Percentiles rank a stretch among this genome's conserved stretches.
These are phyloP conservation scores for Diaporthe velutina DNA, from an alignment of 2,329 filamentous ascomycete species.

Conservation along the genomic window DNA sequence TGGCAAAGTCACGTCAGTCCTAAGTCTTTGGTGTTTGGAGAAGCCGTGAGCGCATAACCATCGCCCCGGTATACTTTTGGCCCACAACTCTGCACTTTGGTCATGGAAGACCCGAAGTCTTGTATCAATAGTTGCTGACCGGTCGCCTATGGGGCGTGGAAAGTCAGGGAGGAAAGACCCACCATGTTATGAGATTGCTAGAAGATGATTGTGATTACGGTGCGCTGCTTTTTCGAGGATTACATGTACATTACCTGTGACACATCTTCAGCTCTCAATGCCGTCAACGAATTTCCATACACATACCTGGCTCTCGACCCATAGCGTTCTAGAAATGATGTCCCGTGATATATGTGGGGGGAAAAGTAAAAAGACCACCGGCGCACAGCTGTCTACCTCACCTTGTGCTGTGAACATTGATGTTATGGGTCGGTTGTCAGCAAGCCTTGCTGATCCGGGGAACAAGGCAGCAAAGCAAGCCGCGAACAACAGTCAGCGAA, in stretches of 20 bases:
- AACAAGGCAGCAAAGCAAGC: not conserved
- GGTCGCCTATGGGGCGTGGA: not conserved
- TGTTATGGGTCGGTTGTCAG: not conserved
- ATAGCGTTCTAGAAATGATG: too few relatives aligned
- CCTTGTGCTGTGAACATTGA: not conserved
- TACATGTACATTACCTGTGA: too few relatives aligned
- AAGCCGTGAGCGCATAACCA: not conserved
- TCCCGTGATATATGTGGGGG: not conserved
- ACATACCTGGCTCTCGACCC: not conserved
- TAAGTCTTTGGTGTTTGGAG: not conserved
- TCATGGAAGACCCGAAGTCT: not conserved
- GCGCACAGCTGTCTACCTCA: too few relatives aligned
- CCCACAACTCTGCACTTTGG: not conserved
- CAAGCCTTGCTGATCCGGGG: not conserved
- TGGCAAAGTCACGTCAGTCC: slow-evolving; percentile 40
- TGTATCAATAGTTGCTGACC: not conserved
- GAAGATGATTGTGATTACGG: not conserved
- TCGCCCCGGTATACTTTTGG: not conserved
- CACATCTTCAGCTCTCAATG: not conserved
- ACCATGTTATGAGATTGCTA: not conserved
- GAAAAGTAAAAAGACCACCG: too few relatives aligned
- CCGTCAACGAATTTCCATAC: not conserved
- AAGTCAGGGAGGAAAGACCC: not conserved
- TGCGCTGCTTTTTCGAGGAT: too few relatives aligned
- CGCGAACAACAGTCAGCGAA: not conserved